Base-by-base conservation (phyloP, 2,329 filamentous ascomycete species). In the Neophaeococcomyces aloes region DNA sequence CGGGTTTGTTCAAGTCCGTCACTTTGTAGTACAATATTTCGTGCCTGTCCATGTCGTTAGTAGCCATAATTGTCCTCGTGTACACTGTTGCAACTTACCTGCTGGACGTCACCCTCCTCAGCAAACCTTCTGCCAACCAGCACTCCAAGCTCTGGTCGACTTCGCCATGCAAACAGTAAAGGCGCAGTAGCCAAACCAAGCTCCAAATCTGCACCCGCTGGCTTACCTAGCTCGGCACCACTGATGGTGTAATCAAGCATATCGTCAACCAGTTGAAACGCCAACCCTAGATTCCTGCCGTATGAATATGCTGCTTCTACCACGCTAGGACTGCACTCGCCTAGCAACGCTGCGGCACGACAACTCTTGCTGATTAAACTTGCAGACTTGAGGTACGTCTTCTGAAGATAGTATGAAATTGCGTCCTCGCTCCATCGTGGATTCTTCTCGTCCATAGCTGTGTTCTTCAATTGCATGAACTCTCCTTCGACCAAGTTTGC, bases 391-490 rank as follows among this genome's bases (percentile, higher is more conserved):
- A 98, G 75, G 60, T 98, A 98, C 21, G 91, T 98, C 74, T 98
- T 98, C 61, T 95, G 86, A 39, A 98, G 72, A 61, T 98, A 98
- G 67, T 98, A 96, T 19, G 79, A 76, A 49, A 98, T 75, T 1
- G 87, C 84, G 42, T 94, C 85, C 58, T 95, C 86, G 1, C 83
- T 91, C 76, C 84, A 96, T 7, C 74, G 69, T 1, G 89, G 89
- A 54, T 84, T 81, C 52, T 76, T 73, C 70, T 96, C 89, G 61
- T 95, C 89, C 52, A 77, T 74, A 35, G 84, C 85, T 1, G 91
- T 96, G 65, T 98, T 98, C 69, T 94, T 93, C 56, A 98, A 71
- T 70, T 98, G 91, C 91, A 98, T 98, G 69, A 98, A 96, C 65
- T 98, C 91, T 59, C 91, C 91, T 67, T 98, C 91, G 15, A 98